phyloP scores from a whole-genome alignment of 2,329 filamentous ascomycete species.

The Paecilomyces sp. region DNA sequence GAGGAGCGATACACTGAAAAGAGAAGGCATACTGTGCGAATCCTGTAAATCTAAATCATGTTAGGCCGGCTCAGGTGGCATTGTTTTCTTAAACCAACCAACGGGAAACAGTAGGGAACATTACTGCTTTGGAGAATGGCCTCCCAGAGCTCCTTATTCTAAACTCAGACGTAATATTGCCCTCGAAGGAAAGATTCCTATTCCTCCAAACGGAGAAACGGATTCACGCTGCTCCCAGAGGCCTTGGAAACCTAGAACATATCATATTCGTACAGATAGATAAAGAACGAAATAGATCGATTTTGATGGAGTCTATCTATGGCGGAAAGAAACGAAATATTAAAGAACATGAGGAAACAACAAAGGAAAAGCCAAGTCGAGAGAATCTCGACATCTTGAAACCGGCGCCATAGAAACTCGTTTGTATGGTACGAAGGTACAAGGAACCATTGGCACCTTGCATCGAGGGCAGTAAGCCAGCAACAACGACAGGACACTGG shows the following conservation, averaged over 20 bases:
- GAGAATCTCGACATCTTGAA: conserved; percentile 8
- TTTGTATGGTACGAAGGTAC: background rate
- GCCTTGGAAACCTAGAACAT: conserved; percentile 2
- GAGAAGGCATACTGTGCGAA: conserved; percentile 28
- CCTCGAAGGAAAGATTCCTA: conserved; percentile 5
- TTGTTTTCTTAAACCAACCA: background rate
- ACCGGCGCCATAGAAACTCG: background rate
- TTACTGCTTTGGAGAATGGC: background rate
- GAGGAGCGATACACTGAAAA: conserved; percentile 18
- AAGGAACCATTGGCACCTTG: background rate
- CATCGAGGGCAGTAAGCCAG: conserved; percentile 6
- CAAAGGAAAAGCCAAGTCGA: conserved; percentile 1
- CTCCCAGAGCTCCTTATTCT: background rate
- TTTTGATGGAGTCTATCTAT: background rate
- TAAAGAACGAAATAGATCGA: background rate
- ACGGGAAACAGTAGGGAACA: background rate
- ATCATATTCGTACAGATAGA: conserved; percentile 3
- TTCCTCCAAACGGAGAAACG: conserved; percentile 2
- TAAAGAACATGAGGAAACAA: background rate
- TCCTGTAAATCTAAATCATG: conserved; percentile 8
- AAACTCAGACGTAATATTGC: background rate
- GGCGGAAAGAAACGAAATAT: background rate
- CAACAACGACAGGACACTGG: conserved; percentile 15
- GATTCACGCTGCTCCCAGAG: conserved; percentile 6
- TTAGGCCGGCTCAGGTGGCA: conserved; percentile 9